Evolutionary conservation across 805 yeast genomes (phyloP), one percentile per base, ranked within the genome.

Genomic region (Monosporozyma siamensis): DNA sequence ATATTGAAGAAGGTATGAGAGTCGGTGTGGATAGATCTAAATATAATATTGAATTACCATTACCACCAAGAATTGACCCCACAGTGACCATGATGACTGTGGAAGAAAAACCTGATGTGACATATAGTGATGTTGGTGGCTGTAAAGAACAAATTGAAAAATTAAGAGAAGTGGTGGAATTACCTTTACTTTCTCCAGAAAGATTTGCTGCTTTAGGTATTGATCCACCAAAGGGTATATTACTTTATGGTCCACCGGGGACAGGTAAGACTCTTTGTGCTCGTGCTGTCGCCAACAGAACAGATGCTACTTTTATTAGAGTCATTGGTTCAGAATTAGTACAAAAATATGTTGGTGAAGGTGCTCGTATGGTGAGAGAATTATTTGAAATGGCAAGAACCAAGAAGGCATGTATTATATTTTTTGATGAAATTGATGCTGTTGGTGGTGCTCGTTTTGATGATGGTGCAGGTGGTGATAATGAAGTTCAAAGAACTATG

Each of bases 401-500:
- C 29, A 92, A 92, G 67, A 89, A 90, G 61, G 97, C 98, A 2
- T 90, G 97, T 67, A 92, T 92, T 59, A 90, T 92, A 44, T 92
- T 92, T 68, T 92, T 92, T 58, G 99, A 92, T 67, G 99, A 92
- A 71, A 82, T 92, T 52, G 99, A 92, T 69, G 98, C 99, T 30
- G 87, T 92, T 64, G 99, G 99, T 52, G 98, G 98, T 34, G 97
- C 97, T n/a, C 81, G 99, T 65, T 92, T 92, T 62, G 98, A 92
- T 65, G 98, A 92, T 63, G 97, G 97, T 57, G 97, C 97, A 9
- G 97, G 97, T 54, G 97, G 97, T 59, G 98, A 92, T 66, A 92
- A 90, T 62, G 99, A 92, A 69, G 98, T 92, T 42, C 98, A 92
- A 69, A 78, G 98, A 71, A 92, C 98, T 36, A 92, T 92, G 98